Percentiles rank a stretch among this genome's conserved stretches.
phyloP scores from a whole-genome alignment of 306 rosid species.

The Dryas drummondii region DNA sequence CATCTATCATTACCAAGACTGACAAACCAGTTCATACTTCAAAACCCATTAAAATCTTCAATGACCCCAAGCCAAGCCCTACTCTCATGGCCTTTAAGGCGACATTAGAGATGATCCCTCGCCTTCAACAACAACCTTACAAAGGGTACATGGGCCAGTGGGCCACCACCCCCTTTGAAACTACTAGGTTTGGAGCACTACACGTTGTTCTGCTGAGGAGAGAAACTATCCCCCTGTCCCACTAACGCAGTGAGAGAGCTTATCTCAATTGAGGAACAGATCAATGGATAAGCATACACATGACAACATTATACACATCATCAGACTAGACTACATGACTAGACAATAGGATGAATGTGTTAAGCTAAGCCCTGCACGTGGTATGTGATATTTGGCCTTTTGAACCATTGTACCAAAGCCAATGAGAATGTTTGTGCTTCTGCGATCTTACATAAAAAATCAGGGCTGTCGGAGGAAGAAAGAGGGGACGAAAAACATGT shows the following conservation, averaged over 20 bases:
- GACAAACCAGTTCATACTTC: conserved; percentile 14
- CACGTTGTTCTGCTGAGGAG: conserved; percentile 24
- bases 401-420: neutral
- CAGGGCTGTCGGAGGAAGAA: conserved; percentile 13
- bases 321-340: neutral
- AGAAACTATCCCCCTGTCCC: neutral
- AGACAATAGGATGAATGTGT: no score
- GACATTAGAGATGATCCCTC: conserved; percentile 13
- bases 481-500: neutral
- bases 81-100: conserved; percentile 4
- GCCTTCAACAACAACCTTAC: conserved; percentile 18
- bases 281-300: neutral
- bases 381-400: neutral
- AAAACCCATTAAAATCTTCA: neutral
- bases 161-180: conserved; percentile 6
- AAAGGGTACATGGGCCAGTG: conserved; percentile 30
- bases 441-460: neutral
- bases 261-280: neutral
- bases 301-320: conserved; percentile 4
- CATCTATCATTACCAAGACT: conserved; percentile 38
- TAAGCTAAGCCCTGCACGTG: no score
- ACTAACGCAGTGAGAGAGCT: neutral
- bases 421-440: conserved; percentile 18
- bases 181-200: conserved; percentile 9
- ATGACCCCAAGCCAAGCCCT: conserved; percentile 1